Evolutionary conservation across 2,329 filamentous ascomycete species (phyloP), one percentile per base, ranked within the genome.

Genomic region (Phoma herbarum): DNA sequence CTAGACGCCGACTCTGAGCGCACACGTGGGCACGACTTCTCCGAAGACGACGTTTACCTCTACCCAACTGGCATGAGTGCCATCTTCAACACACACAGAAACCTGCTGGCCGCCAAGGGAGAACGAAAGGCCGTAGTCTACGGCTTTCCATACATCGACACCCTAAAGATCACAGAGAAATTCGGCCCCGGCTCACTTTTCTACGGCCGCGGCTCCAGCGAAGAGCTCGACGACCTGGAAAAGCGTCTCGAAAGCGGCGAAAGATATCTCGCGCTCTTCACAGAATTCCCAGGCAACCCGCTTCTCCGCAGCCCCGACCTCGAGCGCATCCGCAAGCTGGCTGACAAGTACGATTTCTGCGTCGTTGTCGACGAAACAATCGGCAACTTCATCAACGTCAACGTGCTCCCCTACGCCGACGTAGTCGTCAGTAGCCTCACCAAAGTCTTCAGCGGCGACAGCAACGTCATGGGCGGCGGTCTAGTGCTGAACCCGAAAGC

Each of bases 101-200:
- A 86, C 42, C 81, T 97, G 49, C 80, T 94, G 62, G 80, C 82
- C 50, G 83, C 86, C 0, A 86, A 88, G 35, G 87, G 88, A 3
- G 58, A 66, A n/a, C 73, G 86, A 59, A 90, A 91, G 77, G 96
- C 92, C 75, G 88, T 99, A 72, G 93, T 90, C 71, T 97, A 92
- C 71, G 95, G 95, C n/a, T 99, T 99, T 68, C 93, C 95, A 0
- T 99, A 99, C 69, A 92, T 97, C 51, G 95, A 99, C 77, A 97
- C 95, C 0, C 84, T 98, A 53, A 99, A 99, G 76, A 92, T 97
- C 48, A 81, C 98, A 5, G 84, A 98, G 75, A 99, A 98, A 76
- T 98, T 96, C 76, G 95, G 94, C 0, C 90, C 93, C 0, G 94
- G 94, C 0, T 93, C 90, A 59, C 76, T 90, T 2, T 98, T 98